A percentile compares a stretch with the other conserved stretches of the same genome.
phyloP scores from a whole-genome alignment of 495 filamentous ascomycete species.

The Pyrenopolyporus hunteri region DNA sequence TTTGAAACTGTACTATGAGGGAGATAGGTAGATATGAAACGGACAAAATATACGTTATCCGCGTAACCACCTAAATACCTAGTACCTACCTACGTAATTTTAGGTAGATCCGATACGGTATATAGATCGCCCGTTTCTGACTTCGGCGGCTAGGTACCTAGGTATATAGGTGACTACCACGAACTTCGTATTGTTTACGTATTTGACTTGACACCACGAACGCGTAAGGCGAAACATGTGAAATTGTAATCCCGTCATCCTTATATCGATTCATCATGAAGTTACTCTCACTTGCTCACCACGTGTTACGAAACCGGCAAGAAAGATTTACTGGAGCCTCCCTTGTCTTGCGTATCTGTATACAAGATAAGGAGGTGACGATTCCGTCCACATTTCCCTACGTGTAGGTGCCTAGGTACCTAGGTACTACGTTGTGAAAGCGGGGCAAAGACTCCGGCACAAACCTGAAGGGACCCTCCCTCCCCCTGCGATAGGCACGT shows the following conservation, averaged over 20 bases:
- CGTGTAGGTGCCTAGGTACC: background rate
- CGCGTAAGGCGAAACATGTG: slow-evolving; percentile 1
- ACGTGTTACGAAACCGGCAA: background rate
- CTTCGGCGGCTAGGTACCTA: background rate
- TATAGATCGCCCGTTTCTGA: too few relatives aligned
- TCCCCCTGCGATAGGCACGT: too few relatives aligned
- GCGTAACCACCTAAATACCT: too few relatives aligned
- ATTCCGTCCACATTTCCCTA: background rate
- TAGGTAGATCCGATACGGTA: background rate
- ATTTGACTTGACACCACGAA: too few relatives aligned
- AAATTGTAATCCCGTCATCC: background rate
- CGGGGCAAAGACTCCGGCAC: slow-evolving; percentile 28
- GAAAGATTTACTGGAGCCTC: slow-evolving; percentile 15
- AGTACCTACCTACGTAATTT: background rate
- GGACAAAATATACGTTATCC: too few relatives aligned
- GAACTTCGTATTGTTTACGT: too few relatives aligned
- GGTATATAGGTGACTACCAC: background rate
- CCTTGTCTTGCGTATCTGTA: too few relatives aligned
- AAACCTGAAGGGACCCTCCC: too few relatives aligned
- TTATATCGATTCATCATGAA: background rate
- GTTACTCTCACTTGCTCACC: background rate
- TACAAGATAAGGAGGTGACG: background rate
- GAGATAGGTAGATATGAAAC: too few relatives aligned
- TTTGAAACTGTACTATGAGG: too few relatives aligned
- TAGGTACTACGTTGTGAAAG: background rate